Conservation (phyloP, 1,284 basidiomycete genomes). For the Crocinoboletus sp. region DNA sequence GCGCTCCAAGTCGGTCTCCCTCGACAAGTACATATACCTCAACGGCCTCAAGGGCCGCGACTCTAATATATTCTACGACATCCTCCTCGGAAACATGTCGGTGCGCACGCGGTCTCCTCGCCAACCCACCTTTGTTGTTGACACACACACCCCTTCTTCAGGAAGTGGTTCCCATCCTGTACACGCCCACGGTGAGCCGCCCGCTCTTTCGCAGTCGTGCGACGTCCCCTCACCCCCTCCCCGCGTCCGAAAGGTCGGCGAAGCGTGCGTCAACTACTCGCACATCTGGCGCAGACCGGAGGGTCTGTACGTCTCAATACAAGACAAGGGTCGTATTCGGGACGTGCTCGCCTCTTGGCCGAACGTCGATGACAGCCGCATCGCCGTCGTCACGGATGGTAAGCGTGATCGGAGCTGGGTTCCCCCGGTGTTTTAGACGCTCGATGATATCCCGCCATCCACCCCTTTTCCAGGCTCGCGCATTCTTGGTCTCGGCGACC, state of each 20-base stretch:
- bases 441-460: background rate
- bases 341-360: constrained; percentile 62
- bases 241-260: constrained; percentile 52
- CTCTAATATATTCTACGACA: constrained; percentile 60
- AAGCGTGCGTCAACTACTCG: constrained; percentile 72
- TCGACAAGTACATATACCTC: constrained; percentile 73
- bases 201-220: constrained; percentile 6
- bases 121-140: background rate
- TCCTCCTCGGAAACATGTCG: constrained; percentile 55
- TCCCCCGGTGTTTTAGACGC: background rate
- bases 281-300: constrained; percentile 74
- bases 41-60: constrained; percentile 60
- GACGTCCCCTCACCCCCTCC: background rate
- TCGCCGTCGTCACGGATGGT: constrained; percentile 79
- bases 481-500: constrained; percentile 82
- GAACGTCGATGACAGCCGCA: constrained; percentile 46
- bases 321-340: constrained; percentile 66
- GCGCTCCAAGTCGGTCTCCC: constrained; percentile 49
- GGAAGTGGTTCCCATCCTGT: constrained; percentile 63
- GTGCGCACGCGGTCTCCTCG: constrained; percentile 19
- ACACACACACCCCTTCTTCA: constrained; percentile 3
- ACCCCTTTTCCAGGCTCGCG: constrained; percentile 41
- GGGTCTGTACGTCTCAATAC: constrained; percentile 64
- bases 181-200: constrained; percentile 61
- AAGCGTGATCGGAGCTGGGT: background rate